phyloP scores from a whole-genome alignment of 257 asterid genomes.

The Plantago major region DNA sequence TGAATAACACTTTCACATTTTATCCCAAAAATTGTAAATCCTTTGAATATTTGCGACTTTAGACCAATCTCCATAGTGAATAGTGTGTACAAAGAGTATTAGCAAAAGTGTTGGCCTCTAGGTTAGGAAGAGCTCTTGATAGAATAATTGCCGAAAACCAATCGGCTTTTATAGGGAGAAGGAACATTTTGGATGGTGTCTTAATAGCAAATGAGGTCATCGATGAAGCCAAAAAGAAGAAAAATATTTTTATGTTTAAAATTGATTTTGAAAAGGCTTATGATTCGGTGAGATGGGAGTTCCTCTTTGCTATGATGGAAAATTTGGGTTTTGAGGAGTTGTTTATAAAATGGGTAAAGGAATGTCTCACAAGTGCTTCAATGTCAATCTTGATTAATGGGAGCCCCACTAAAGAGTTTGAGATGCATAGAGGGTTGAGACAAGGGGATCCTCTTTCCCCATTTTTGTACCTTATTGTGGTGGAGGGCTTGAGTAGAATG shows the following conservation, averaged over 20 bases:
- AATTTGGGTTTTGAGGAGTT: background rate
- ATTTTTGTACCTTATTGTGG: background rate
- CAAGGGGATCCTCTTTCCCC: background rate
- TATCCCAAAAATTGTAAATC: too few species aligned
- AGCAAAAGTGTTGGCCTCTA: too few species aligned
- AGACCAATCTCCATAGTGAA: too few species aligned
- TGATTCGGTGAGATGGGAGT: too few species aligned
- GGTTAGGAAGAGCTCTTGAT: too few species aligned
- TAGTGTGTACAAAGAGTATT: too few species aligned
- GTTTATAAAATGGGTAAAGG: background rate
- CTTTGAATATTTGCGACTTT: too few species aligned
- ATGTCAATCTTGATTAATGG: background rate
- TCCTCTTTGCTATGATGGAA: background rate
- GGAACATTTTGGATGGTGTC: background rate
- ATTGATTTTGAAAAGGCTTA: too few species aligned
- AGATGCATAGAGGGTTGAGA: background rate
- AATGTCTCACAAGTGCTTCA: background rate
- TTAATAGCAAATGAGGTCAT: background rate
- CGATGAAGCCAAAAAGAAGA: too few species aligned
- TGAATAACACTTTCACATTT: too few species aligned
- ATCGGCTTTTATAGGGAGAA: background rate
- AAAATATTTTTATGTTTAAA: too few species aligned
- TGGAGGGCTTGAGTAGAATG: background rate
- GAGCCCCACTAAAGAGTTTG: background rate
- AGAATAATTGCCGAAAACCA: too few species aligned